A percentile compares a stretch with the other conserved stretches of the same genome.
Evolutionary conservation across 148 eudicot genomes (phyloP).

Genomic region (Agrostemma githago): DNA sequence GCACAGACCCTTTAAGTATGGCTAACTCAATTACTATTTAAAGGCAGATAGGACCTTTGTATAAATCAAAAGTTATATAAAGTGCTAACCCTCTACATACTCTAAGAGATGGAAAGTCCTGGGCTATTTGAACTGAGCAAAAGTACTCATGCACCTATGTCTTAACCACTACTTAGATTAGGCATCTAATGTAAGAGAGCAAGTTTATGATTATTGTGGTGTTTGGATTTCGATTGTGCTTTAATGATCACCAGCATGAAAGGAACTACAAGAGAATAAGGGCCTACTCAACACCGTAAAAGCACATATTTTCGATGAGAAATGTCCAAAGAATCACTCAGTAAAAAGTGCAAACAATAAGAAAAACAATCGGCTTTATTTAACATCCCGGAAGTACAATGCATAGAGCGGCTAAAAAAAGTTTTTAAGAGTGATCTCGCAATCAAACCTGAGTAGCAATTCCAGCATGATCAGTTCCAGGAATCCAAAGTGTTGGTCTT

Average conservation of each 20-base stretch:
- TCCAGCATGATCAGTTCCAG: slow-evolving; percentile 99
- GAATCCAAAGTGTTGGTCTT: slow-evolving; percentile 92
- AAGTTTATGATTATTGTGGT: background rate
- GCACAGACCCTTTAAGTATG: background rate
- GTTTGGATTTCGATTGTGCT: background rate
- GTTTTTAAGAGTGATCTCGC: slow-evolving; percentile 15
- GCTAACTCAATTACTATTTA: background rate
- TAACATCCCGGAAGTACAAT: background rate
- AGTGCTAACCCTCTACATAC: background rate
- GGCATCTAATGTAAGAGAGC: too few relatives aligned
- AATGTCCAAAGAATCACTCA: background rate
- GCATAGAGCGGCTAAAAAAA: background rate
- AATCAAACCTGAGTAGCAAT: slow-evolving; percentile 93
- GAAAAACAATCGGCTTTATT: background rate
- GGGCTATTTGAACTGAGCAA: background rate
- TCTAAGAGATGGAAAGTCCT: background rate
- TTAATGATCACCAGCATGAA: background rate
- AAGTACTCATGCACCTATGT: too few relatives aligned
- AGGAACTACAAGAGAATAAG: background rate
- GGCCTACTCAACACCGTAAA: background rate
- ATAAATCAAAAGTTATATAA: background rate
- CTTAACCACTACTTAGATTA: too few relatives aligned
- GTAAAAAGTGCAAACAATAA: background rate
- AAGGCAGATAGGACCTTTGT: background rate
- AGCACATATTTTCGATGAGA: background rate